A percentile compares a stretch with the other conserved stretches of the same genome.
phyloP scores from a whole-genome alignment of 139 green algal genomes.

The Protoeuglena noctilucae region DNA sequence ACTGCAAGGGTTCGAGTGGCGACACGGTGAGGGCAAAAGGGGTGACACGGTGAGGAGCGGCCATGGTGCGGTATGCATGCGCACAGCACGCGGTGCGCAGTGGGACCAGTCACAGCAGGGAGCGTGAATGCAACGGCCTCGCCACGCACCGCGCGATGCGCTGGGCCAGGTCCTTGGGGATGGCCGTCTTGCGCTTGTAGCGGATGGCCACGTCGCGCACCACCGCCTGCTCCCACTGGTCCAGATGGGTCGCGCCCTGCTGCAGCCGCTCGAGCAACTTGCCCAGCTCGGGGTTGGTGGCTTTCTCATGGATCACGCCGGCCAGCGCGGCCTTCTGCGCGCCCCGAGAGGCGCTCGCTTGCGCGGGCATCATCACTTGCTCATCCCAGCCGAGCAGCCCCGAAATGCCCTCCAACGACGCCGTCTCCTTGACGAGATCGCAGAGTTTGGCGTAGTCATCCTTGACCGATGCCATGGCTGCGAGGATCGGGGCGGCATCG shows the following conservation, averaged over 20 bases:
- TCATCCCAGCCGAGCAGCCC: conserved; percentile 61
- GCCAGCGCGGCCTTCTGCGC: conserved; percentile 59
- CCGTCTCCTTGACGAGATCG: conserved; percentile 50
- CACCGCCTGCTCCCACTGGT: conserved; percentile 1
- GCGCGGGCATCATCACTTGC: conserved; percentile 55
- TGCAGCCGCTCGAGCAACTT: conserved; percentile 28
- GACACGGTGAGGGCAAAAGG: too few species aligned
- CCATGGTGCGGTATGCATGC: too few species aligned
- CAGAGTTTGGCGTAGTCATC: conserved; percentile 31
- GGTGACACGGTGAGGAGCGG: too few species aligned
- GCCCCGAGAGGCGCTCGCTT: conserved; percentile 28
- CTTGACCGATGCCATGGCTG: too few species aligned
- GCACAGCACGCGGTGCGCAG: too few species aligned
- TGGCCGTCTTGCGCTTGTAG: conserved; percentile 27
- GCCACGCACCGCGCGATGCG: conserved; percentile 36
- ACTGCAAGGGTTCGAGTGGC: too few species aligned
- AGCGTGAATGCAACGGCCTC: too few species aligned
- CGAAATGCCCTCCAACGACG: conserved; percentile 32
- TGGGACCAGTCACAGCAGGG: too few species aligned
- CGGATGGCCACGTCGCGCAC: conserved; percentile 25
- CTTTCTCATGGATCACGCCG: conserved; percentile 59
- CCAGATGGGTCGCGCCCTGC: neutral
- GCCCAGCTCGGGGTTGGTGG: conserved; percentile 31
- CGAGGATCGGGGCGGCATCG: too few species aligned
- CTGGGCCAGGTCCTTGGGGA: conserved; percentile 56